These are phyloP conservation scores for Hypoxylon sp. DNA, from an alignment of 2,329 filamentous ascomycete genomes.

Conservation along the genomic window DNA sequence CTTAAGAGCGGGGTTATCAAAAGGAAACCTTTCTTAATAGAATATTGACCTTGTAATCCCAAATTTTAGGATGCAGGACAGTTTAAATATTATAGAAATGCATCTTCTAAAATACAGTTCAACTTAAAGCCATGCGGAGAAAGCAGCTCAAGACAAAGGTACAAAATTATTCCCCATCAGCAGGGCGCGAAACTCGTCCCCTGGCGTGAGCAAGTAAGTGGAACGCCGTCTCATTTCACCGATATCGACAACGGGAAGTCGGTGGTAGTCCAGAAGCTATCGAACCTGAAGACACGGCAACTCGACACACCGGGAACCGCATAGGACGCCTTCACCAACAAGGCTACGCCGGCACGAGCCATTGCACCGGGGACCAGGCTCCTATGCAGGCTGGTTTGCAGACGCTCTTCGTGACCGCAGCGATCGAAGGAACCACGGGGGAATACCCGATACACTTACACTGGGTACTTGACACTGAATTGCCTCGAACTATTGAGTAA, in stretches of 20 bases:
- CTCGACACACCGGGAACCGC: constrained; percentile 40
- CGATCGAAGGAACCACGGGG: constrained; percentile 64
- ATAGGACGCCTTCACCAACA: constrained; percentile 46
- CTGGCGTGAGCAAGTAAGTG: constrained; percentile 61
- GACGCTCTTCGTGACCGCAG: constrained; percentile 73
- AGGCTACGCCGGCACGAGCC: constrained; percentile 58
- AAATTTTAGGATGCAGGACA: not conserved
- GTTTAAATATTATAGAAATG: not conserved
- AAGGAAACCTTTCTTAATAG: too few relatives aligned
- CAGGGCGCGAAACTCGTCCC: too few relatives aligned
- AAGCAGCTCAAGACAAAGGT: not conserved
- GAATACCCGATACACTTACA: constrained; percentile 61
- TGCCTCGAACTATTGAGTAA: constrained; percentile 49
- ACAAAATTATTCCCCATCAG: too few relatives aligned
- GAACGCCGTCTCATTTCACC: constrained; percentile 57
- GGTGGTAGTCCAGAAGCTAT: constrained; percentile 55
- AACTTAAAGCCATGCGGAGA: not conserved
- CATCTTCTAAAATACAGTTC: not conserved
- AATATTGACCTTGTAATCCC: too few relatives aligned
- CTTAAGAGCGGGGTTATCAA: not conserved
- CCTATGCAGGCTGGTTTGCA: constrained; percentile 59
- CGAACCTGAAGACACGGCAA: constrained; percentile 47
- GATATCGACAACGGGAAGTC: constrained; percentile 62
- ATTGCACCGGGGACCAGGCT: constrained; percentile 54
- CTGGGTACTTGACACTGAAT: constrained; percentile 68